These are phyloP conservation scores for Naganishia randhawae DNA, from an alignment of 768 basidiomycete genomes.

Conservation along the genomic window DNA sequence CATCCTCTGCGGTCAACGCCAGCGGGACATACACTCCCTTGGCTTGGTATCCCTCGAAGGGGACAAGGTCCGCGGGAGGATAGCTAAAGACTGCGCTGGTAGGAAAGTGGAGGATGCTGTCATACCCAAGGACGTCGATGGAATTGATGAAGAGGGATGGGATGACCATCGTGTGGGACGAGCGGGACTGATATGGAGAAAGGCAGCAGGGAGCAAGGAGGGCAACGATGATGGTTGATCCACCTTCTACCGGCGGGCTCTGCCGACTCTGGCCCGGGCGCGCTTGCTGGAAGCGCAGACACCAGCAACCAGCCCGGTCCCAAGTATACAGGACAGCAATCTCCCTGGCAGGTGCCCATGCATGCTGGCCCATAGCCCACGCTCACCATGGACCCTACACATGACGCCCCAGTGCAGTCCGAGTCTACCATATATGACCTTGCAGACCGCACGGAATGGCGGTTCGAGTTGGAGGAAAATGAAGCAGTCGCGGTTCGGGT, in stretches of 20 bases:
- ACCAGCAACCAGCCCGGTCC: no score
- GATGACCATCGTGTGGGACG: not conserved
- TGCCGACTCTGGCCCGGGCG: no score
- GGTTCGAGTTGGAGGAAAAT: slow-evolving; percentile 47
- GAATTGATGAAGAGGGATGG: not conserved
- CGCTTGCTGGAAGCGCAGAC: no score
- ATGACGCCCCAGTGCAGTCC: not conserved
- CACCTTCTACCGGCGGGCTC: no score
- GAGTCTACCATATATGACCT: slow-evolving; percentile 8
- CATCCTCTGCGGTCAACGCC: not conserved
- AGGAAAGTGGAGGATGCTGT: not conserved
- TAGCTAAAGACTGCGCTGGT: not conserved
- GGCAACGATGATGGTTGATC: no score
- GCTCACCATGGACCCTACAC: not conserved
- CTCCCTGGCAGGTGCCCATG: no score
- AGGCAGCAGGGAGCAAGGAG: not conserved
- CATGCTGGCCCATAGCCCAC: not conserved
- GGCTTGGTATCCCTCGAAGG: not conserved
- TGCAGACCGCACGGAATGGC: slow-evolving; percentile 45
- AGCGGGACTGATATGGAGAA: not conserved
- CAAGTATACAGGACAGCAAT: no score
- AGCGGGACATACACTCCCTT: slow-evolving; percentile 4
- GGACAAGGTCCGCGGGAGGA: not conserved
- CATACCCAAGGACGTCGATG: not conserved
- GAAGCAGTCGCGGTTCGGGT: slow-evolving; percentile 48